Percentiles rank a stretch among this genome's conserved stretches.
phyloP scores from a whole-genome alignment of 306 rosid species.

The Boehmeria nivea region DNA sequence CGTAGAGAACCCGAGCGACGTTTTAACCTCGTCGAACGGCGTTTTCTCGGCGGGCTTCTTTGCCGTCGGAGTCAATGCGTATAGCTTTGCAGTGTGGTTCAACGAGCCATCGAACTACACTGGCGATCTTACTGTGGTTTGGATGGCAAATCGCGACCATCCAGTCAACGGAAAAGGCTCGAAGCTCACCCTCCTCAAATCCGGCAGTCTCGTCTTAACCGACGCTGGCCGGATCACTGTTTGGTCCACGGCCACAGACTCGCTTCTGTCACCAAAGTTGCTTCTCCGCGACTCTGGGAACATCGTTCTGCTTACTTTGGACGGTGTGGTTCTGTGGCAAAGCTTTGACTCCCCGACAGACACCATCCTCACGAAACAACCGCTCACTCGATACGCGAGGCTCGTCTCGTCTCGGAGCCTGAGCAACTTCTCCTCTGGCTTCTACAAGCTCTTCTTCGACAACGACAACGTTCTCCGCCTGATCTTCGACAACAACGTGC shows the following conservation, averaged over 20 bases:
- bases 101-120: background rate
- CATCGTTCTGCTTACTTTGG: conserved; percentile 20
- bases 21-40: conserved; percentile 33
- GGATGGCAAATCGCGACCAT: conserved; percentile 53
- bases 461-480: conserved; percentile 42
- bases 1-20: conserved; percentile 24
- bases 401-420: conserved; percentile 43
- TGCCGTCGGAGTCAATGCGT: conserved; percentile 43
- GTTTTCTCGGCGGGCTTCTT: conserved; percentile 51
- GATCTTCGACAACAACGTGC: conserved; percentile 32
- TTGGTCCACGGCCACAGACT: conserved; percentile 40
- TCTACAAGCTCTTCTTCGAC: conserved; percentile 39
- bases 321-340: conserved; percentile 34
- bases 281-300: conserved; percentile 36
- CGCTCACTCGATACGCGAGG: conserved; percentile 30
- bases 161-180: conserved; percentile 47
- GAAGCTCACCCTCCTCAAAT: conserved; percentile 26
- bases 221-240: conserved; percentile 26
- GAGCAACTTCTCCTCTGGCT: conserved; percentile 44
- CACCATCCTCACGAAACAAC: conserved; percentile 44
- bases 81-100: conserved; percentile 49
- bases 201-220: conserved; percentile 31
- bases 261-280: conserved; percentile 13
- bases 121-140: conserved; percentile 29
- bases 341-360: conserved; percentile 57